Evolutionary conservation across 2,329 filamentous ascomycete species (phyloP), one percentile per base, ranked within the genome.

Genomic region (Colletotrichum sp.): DNA sequence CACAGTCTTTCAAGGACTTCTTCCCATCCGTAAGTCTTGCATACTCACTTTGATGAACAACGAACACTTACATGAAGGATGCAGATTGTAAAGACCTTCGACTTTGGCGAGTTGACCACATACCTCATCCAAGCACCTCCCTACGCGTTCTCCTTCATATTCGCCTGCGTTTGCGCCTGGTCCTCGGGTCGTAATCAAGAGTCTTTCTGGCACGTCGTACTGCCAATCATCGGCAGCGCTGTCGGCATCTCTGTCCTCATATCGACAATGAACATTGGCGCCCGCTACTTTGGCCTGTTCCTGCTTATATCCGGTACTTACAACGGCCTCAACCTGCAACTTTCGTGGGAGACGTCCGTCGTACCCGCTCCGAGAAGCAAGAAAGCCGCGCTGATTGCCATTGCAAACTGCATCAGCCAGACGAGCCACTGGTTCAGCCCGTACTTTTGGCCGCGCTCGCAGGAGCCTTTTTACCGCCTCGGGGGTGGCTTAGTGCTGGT

Each of bases 201-300:
- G 72, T 80, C 83, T 57, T 84, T 83, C 78, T 85, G 83, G 79
- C 86, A 87, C 78, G 82, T 87, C 34, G 80, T 85, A 10, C 15
- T 73, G 15, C 57, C 71, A 8, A 82, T 86, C 24, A 39, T 81
- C 57, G 78, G 85, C 76, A 83, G 82, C n/a, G 80, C 84, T 8
- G 77, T 83, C 52, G 85, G 85, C n/a, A 85, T 84, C 79, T 81
- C 84, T 63, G 83, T 86, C 66, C 82, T 83, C 71, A 85, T 86
- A 78, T 81, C 81, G 3, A 86, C 84, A 0, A 76, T 82, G 24
- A 85, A 85, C 70, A 81, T 85, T 3, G 84, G 82, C n/a, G 85
- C 83, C 18, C 85, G 86, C 55, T 87, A 87, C 79, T 79, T 87
- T 60, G 85, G 85, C 26, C 81, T 86, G 55, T 84, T 86, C 80